Evolutionary conservation across 805 yeast genomes (phyloP).

Genomic region (Candida lessepsii): DNA sequence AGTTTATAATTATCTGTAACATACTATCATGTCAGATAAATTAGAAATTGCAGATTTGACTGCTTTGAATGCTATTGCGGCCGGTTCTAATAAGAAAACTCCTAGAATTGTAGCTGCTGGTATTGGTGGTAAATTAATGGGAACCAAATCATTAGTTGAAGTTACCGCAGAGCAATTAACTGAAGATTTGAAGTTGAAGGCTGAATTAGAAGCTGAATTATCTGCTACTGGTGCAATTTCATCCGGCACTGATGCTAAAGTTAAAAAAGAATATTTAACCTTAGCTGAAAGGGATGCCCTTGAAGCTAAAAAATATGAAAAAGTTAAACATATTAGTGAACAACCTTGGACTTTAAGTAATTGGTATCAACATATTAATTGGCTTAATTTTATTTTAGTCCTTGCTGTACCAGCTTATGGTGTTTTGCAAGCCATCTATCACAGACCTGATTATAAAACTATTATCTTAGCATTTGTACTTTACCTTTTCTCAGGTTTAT

Average conservation of each 20-base stretch:
- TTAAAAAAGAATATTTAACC: constrained; percentile 12
- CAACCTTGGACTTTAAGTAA: constrained; percentile 72
- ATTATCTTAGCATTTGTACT: constrained; percentile 50
- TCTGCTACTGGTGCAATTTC: not conserved
- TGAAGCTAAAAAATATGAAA: constrained; percentile 40
- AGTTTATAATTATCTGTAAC: too few relatives aligned
- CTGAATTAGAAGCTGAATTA: constrained; percentile 3
- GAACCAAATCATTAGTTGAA: constrained; percentile 68
- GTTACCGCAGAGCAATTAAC: constrained; percentile 66
- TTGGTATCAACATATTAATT: constrained; percentile 75
- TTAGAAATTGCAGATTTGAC: constrained; percentile 53
- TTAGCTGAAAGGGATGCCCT: constrained; percentile 36
- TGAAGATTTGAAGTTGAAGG: constrained; percentile 39
- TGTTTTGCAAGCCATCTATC: constrained; percentile 39
- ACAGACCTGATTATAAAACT: constrained; percentile 54
- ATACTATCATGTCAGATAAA: constrained; percentile 14
- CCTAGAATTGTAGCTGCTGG: constrained; percentile 78
- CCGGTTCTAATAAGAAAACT: constrained; percentile 71
- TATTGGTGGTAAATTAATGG: constrained; percentile 75
- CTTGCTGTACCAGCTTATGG: constrained; percentile 60
- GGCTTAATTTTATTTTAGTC: constrained; percentile 71
- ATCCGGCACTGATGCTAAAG: constrained; percentile 1
- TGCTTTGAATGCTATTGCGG: constrained; percentile 74
- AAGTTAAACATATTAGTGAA: constrained; percentile 63
- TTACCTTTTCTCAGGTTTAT: constrained; percentile 63